Evolutionary conservation across 2,329 filamentous ascomycete genomes (phyloP), one percentile per base, ranked within the genome.

Genomic region (Niveomyces coronatus): DNA sequence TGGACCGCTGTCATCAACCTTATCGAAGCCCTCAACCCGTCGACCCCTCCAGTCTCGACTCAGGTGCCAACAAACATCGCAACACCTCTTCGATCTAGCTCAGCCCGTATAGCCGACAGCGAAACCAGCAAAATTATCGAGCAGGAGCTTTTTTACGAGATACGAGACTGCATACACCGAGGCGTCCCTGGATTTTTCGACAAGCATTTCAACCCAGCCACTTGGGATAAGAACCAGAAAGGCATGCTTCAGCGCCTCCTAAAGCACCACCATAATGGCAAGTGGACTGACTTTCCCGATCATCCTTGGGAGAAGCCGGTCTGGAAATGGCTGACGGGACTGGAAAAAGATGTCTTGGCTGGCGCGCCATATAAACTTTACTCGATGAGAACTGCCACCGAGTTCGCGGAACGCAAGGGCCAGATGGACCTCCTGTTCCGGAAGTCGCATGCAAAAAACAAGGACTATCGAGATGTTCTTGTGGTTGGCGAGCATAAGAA

Each of bases 1-100:
- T 43, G 32, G 37, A 20, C 32, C 5, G 37, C 37, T 15, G 32
- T 43, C 23, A 28, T 40, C 32, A 26, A 32, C 32, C 27, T 43
- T 13, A 31, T 40, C 24, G 19, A 31, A 13, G 23, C 27, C 28
- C 8, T 40, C 22, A 33, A 36, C 24, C 33, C 32, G 4, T 24
- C 28, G n/a, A 43, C 34, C 6, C 37, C 41, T n/a, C 28, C 36
- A n/a, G 13, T 37, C 4, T 32, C 34, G 6, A 37, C 19, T 22
- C 31, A 36, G 15, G 19, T 24, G 9, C 34, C 32, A 31, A 43
- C 32, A n/a, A 27, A 35, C 16, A 32, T 37, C 29, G 37, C 37
- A 16, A 43, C 28, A 15, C 37, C 41, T 3, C 20, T 43, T 24
- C 35, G 31, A 34, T 22, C 32, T 14, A 43, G 37, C 33, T 40